Evolutionary conservation across 2,329 filamentous ascomycete species (phyloP), one percentile per base, ranked within the genome.

Genomic region (Colletotrichum cordylinicola): DNA sequence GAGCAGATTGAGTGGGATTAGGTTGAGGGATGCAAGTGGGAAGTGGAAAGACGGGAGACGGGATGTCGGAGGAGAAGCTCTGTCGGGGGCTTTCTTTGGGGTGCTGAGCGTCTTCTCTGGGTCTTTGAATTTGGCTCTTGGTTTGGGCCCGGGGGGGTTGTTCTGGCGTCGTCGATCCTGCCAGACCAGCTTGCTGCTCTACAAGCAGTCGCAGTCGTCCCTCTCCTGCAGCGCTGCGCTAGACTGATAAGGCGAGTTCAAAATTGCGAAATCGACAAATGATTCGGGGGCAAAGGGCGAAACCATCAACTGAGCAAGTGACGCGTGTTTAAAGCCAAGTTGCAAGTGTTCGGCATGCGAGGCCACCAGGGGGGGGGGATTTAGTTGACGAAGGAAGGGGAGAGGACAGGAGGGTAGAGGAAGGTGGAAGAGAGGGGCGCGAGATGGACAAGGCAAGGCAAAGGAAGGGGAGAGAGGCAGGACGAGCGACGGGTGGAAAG

Each of bases 251-350:
- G 75, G 69, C 73, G 66, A 66, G 33, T 48, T 75, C 55, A 55
- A 70, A 72, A 43, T n/a, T 52, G 67, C 27, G 70, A 76, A 65
- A 52, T 75, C 62, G 78, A 77, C 69, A 70, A 75, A 75, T 70
- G 73, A 72, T 72, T 74, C 65, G 73, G 72, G 60, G 70, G 48
- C 68, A 68, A 37, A 75, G 24, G 58, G 58, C 64, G 70, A 33
- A 70, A 72, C 72, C 78, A 77, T 79, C 62, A 79, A 79, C 67
- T 37, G 62, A 69, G 71, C 31, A 71, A 65, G 29, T 43, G 52
- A 74, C 56, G 62, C 37, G 56, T 72, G 29, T 29, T 56, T 70
- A 43, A 43, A 55, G 52, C 72, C 75, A 76, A 67, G 64, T 61
- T 68, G 75, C 71, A 60, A 52, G 61, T 24, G 58, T 58, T 72